phyloP scores from a whole-genome alignment of 208 protist species.

The Trypanosoma conorhini region DNA sequence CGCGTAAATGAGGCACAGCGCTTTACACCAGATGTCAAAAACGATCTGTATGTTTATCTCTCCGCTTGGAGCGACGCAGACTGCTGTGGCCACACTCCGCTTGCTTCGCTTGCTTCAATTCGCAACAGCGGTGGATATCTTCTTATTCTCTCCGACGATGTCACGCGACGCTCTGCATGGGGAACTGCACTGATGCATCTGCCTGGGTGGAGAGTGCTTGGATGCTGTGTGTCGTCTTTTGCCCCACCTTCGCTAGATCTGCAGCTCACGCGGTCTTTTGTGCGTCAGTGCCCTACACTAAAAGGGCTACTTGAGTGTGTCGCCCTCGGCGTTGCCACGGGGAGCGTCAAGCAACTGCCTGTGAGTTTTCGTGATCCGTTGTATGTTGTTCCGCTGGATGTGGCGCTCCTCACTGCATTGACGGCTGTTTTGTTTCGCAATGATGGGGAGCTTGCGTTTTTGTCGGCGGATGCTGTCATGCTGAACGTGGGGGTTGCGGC shows the following conservation, averaged over 20 bases:
- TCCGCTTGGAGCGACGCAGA: constrained; percentile 16
- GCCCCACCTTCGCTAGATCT: constrained; percentile 59
- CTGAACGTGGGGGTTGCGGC: not conserved
- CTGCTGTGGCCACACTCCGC: constrained; percentile 4
- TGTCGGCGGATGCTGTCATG: constrained; percentile 9
- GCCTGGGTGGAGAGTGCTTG: constrained; percentile 18
- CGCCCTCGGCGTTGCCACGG: constrained; percentile 57
- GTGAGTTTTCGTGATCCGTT: constrained; percentile 38
- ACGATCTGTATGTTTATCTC: constrained; percentile 29
- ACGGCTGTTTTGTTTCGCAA: not conserved
- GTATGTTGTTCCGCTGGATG: constrained; percentile 61
- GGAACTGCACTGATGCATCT: constrained; percentile 1
- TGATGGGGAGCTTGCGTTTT: not conserved
- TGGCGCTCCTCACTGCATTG: constrained; percentile 36
- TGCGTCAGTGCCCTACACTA: constrained; percentile 20
- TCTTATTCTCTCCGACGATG: constrained; percentile 37
- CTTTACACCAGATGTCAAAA: constrained; percentile 20
- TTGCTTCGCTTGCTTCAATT: constrained; percentile 9
- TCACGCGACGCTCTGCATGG: constrained; percentile 21
- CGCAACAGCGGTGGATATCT: constrained; percentile 8
- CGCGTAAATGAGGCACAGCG: not conserved
- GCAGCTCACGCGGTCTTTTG: constrained; percentile 29
- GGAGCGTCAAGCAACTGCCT: constrained; percentile 48
- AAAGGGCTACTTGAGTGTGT: constrained; percentile 43
- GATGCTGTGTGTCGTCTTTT: constrained; percentile 35